A percentile compares a stretch with the other conserved stretches of the same genome.
These are phyloP conservation scores for Punica granatum DNA, from an alignment of 345 rosid genomes.

Conservation along the genomic window DNA sequence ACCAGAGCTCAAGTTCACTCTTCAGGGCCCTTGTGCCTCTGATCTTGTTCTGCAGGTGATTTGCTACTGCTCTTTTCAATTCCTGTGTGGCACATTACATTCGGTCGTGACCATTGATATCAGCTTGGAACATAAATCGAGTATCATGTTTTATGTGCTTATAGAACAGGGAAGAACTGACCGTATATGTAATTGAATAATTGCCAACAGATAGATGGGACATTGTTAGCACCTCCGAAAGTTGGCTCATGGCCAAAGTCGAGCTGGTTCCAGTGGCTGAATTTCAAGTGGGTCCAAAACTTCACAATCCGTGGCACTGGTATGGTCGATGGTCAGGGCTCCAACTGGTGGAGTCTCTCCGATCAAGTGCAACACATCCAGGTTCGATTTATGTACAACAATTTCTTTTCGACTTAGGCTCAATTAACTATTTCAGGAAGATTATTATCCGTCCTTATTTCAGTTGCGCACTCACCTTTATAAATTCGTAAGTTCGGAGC, in stretches of 20 bases:
- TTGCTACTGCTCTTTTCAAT: too few relatives aligned
- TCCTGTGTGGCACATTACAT: too few relatives aligned
- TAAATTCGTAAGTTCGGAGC: too few relatives aligned
- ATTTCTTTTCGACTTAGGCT: too few relatives aligned
- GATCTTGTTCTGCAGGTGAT: slow-evolving; percentile 46
- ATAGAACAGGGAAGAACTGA: too few relatives aligned
- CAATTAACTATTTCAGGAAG: too few relatives aligned
- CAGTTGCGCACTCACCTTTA: too few relatives aligned
- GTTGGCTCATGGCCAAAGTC: slow-evolving; percentile 64
- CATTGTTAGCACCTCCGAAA: slow-evolving; percentile 50
- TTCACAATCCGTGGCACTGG: slow-evolving; percentile 74
- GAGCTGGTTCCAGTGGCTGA: slow-evolving; percentile 71
- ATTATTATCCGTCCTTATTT: too few relatives aligned
- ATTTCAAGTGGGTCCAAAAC: slow-evolving; percentile 71
- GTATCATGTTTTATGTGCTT: too few relatives aligned
- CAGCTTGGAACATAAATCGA: neutral
- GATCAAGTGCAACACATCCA: slow-evolving; percentile 37
- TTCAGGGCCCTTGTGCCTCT: slow-evolving; percentile 65
- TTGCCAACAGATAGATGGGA: slow-evolving; percentile 62
- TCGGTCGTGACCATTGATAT: too few relatives aligned
- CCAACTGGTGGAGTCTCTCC: slow-evolving; percentile 58
- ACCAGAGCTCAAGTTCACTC: slow-evolving; percentile 33
- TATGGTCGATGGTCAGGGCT: slow-evolving; percentile 70
- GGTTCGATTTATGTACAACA: neutral
- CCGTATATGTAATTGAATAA: slow-evolving; percentile 5